Evolutionary conservation across 805 yeast genomes (phyloP), one percentile per base, ranked within the genome.

Genomic region (Candida patagonica): DNA sequence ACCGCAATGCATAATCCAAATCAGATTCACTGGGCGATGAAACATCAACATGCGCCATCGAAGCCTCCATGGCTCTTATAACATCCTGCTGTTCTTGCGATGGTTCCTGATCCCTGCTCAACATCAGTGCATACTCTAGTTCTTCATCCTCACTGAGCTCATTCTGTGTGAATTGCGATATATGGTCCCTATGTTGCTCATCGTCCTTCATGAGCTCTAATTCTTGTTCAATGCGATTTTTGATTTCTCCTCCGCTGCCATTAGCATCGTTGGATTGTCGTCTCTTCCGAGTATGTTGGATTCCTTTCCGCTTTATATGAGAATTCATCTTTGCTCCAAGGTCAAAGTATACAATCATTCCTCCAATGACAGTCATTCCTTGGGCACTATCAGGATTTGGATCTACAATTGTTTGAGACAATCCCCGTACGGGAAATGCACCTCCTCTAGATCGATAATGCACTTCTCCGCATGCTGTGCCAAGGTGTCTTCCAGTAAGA

Each of bases 111-210:
- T 47, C 53, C 33, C 49, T 49, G 42, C 60, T 54, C 23, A 59
- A 48, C 51, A 55, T 47, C 38, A 57, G 16, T 2, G 63, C 63
- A 35, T 54, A 53, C 24, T 50, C 50, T 23, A 57, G 25, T 38
- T 56, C 59, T 32, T 59, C 63, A 13, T 54, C 58, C 27, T 58
- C 62, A 4, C 47, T 50, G 35, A 55, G 31, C 5, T 44, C 46
- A 4, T 41, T 49, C 10, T 47, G 30, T 5, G 25, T 36, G 38
- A 40, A 30, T 20, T 48, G 49, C 2, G 50, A 42, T 8, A 42
- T 25, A 7, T 23, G 42, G 17, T 43, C 43, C 12, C 35, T 35
- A 32, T 47, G 52, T 13, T 47, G 45, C 10, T 46, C 54, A 12
- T 54, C 55, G 15, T 44, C 40, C n/a, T 34, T 39, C 43, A 50